Evolutionary conservation across 1,139 yeast species (phyloP).

Genomic region (Yamadazyma kanchanaburiensis): DNA sequence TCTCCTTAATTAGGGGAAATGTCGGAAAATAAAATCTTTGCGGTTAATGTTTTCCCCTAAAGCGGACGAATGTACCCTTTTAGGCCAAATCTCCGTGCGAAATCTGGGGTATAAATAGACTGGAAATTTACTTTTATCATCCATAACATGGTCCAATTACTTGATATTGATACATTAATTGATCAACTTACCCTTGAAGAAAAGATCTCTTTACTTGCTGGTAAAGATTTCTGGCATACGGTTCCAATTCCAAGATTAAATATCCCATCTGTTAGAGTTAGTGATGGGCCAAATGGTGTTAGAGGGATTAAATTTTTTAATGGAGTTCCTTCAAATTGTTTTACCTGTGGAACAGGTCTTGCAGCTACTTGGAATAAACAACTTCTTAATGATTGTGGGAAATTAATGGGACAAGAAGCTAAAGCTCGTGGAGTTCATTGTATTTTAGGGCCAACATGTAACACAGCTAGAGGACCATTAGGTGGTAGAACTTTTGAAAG

Average conservation of each 20-base stretch:
- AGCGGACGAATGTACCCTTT: too few species aligned
- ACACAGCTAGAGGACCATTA: slow-evolving; percentile 55
- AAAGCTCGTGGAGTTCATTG: slow-evolving; percentile 37
- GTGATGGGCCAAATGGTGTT: slow-evolving; percentile 37
- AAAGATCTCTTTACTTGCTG: slow-evolving; percentile 47
- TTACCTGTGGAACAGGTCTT: slow-evolving; percentile 36
- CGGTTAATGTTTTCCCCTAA: too few species aligned
- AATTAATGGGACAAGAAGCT: slow-evolving; percentile 34
- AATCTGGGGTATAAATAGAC: too few species aligned
- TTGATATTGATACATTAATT: slow-evolving; percentile 45
- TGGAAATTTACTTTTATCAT: too few species aligned
- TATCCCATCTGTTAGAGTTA: slow-evolving; percentile 31
- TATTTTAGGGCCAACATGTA: slow-evolving; percentile 53
- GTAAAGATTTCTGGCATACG: slow-evolving; percentile 58
- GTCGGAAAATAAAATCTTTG: too few species aligned
- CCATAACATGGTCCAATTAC: slow-evolving; percentile 7
- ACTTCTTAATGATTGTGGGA: slow-evolving; percentile 25
- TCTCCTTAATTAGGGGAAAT: too few species aligned
- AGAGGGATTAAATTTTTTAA: slow-evolving; percentile 32
- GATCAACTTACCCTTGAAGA: slow-evolving; percentile 43
- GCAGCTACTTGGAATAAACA: slow-evolving; percentile 42
- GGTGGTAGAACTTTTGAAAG: slow-evolving; percentile 69
- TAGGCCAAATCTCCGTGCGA: too few species aligned
- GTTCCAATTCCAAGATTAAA: slow-evolving; percentile 42
- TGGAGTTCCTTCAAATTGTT: slow-evolving; percentile 32